Evolutionary conservation across 352 stramenopile species (phyloP).

Genomic region (Pythium biforme): DNA sequence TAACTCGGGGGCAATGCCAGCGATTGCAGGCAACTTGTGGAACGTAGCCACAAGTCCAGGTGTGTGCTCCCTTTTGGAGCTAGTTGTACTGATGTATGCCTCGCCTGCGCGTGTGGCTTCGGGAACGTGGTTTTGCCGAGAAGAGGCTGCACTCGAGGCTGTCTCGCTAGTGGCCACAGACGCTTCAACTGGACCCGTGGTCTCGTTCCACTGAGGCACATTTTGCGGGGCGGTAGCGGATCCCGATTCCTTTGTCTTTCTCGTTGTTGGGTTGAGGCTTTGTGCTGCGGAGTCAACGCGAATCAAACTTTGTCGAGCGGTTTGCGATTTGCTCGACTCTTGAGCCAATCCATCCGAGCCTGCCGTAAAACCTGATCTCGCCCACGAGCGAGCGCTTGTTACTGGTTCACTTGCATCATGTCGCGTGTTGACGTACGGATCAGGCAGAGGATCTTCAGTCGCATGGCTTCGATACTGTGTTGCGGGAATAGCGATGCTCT

Average conservation of each 20-base stretch:
- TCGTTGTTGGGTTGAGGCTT: not conserved
- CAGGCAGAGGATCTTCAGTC: constrained; percentile 7
- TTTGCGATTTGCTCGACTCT: not conserved
- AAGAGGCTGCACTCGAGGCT: too few relatives aligned
- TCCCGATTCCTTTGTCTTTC: too few relatives aligned
- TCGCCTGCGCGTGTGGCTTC: not conserved
- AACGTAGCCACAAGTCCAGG: constrained; percentile 1
- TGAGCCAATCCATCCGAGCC: not conserved
- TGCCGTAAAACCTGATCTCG: constrained; percentile 6
- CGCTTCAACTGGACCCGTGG: too few relatives aligned
- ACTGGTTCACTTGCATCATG: not conserved
- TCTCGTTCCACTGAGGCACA: too few relatives aligned
- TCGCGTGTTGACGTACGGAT: constrained; percentile 16
- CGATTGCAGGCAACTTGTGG: not conserved
- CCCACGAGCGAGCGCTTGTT: constrained; percentile 8
- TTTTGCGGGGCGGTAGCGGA: too few relatives aligned
- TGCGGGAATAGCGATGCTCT: constrained; percentile 15
- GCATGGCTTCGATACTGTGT: not conserved
- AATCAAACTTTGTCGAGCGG: too few relatives aligned
- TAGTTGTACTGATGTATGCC: not conserved
- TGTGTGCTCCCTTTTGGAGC: not conserved
- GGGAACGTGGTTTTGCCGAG: too few relatives aligned
- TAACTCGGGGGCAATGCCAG: not conserved
- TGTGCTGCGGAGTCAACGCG: not conserved
- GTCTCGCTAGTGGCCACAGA: too few relatives aligned